Conservation (phyloP, 768 basidiomycete genomes). For the Suillus cothurnatus region DNA sequence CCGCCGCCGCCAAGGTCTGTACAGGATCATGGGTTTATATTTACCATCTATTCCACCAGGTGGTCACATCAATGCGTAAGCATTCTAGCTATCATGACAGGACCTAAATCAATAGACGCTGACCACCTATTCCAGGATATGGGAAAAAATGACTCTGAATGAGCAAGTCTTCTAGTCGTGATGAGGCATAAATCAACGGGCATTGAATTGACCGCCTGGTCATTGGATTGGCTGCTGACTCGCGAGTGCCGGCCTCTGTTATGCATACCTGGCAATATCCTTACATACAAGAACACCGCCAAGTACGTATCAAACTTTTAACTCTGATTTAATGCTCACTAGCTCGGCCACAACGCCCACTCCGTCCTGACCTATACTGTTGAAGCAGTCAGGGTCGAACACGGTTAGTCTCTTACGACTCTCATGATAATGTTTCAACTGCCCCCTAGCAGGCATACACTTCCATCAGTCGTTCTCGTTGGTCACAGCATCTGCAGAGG, state of each 20-base stretch:
- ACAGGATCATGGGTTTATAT: neutral
- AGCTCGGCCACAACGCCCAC: constrained; percentile 74
- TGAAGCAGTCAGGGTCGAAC: constrained; percentile 66
- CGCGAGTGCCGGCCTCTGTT: constrained; percentile 82
- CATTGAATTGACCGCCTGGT: neutral
- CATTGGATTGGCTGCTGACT: constrained; percentile 84
- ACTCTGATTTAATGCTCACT: neutral
- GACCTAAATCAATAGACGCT: neutral
- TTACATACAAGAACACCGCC: constrained; percentile 86
- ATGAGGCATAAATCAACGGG: neutral
- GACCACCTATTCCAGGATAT: neutral
- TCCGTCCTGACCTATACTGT: constrained; percentile 78
- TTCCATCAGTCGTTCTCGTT: constrained; percentile 64
- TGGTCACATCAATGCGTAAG: neutral
- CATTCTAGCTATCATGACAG: neutral
- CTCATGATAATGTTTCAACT: constrained; percentile 8
- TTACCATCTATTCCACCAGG: neutral
- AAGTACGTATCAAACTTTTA: constrained; percentile 52
- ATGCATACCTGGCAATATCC: constrained; percentile 80
- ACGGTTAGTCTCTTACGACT: constrained; percentile 57
- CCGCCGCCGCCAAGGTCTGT: neutral
- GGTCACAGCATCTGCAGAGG: constrained; percentile 80
- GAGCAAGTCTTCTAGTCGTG: neutral
- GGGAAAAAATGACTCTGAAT: neutral
- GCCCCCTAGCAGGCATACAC: constrained; percentile 8